Evolutionary conservation across 2,329 filamentous ascomycete species (phyloP), one percentile per base, ranked within the genome.

Genomic region (Waltergamsia citrina): DNA sequence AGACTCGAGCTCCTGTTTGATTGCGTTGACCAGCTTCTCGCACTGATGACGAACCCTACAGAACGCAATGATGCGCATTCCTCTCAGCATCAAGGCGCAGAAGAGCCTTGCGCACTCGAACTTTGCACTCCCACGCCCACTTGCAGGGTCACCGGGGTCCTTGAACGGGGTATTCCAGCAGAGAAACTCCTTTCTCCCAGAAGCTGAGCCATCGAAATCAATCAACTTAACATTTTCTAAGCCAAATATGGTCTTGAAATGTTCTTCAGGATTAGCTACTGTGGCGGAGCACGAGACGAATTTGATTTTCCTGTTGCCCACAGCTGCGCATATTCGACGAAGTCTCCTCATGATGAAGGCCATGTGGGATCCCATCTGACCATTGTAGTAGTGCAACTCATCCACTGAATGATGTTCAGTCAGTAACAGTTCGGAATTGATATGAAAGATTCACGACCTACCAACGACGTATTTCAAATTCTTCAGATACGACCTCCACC

Each of bases 151-250:
- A 1, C 70, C 73, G 0, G 90, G 86, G 45, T 95, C 90, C 53
- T 87, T 93, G 56, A 78, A 94, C 0, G 92, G 92, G 0, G 90
- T 95, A 47, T 98, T 96, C 92, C 92, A 98, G 56, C 88, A 96
- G 6, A 98, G 52, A 38, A 96, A 96, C 49, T 96, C 90, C 52
- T 96, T 96, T 16, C 86, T 71, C 0, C 90, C 59, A 6, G 86
- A 86, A 0, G 92, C 92, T 0, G 88, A 94, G 2, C 92, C 92
- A 51, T 98, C 92, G 48, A 84, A 88, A 49, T 95, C 87, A 1
- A 90, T 81, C 29, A 96, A 57, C 38, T 71, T 76, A 11, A 94
- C 85, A 42, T 88, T 68, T 0, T 87, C 74, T 6, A 94, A 72
- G 1, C 90, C 90, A 44, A 96, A 95, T n/a, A 98, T 83, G 0